Percentiles rank a stretch among this genome's conserved stretches.
These are phyloP conservation scores for Saccharomyces hybrid DNA, from an alignment of 1,139 yeast species.

Conservation along the genomic window DNA sequence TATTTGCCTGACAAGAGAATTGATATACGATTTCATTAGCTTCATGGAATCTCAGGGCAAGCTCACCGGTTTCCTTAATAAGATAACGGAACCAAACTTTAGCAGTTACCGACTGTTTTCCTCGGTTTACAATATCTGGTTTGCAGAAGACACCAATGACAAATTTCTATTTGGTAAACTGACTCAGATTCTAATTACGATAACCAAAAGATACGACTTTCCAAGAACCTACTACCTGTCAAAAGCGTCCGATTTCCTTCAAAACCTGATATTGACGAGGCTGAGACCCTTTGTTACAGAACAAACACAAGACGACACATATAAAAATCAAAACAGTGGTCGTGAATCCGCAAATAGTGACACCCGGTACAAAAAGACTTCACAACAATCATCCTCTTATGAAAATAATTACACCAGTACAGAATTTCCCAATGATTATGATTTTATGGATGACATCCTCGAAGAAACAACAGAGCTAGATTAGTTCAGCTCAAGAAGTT, in stretches of 20 bases:
- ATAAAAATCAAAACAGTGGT: not conserved
- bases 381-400: not conserved
- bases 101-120: slow-evolving; percentile 5
- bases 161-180: slow-evolving; percentile 9
- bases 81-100: slow-evolving; percentile 7
- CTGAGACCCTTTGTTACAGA: not conserved
- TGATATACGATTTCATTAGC: slow-evolving; percentile 7
- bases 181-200: slow-evolving; percentile 3
- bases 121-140: not conserved
- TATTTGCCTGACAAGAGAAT: slow-evolving; percentile 5
- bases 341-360: not conserved
- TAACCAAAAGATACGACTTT: not conserved
- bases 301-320: not conserved
- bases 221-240: slow-evolving; percentile 3
- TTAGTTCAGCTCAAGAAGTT: not conserved
- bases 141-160: slow-evolving; percentile 1
- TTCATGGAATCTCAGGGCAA: slow-evolving; percentile 11
- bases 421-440: not conserved
- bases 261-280: not conserved
- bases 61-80: slow-evolving; percentile 8
- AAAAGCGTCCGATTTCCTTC: not conserved
- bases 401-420: not conserved
- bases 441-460: not conserved
- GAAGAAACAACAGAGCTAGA: not conserved
- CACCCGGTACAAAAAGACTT: not conserved